These are phyloP conservation scores for Abelmoschus esculentus DNA, from an alignment of 345 rosid species.

Conservation along the genomic window DNA sequence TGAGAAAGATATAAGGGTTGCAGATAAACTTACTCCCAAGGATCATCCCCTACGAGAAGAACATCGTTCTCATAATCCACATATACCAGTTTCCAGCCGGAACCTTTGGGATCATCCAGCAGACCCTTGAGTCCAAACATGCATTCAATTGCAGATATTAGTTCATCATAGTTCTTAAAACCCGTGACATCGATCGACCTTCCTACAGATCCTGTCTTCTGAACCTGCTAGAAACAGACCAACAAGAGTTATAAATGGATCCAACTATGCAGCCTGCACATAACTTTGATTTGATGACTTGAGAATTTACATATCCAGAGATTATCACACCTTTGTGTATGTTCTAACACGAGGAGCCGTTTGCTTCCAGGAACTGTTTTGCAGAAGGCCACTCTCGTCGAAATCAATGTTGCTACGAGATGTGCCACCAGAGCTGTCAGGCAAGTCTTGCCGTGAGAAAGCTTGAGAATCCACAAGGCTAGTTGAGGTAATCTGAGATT, in stretches of 20 bases:
- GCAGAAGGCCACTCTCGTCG: constrained; percentile 67
- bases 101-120: constrained; percentile 68
- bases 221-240: constrained; percentile 55
- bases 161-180: constrained; percentile 75
- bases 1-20: not conserved
- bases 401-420: constrained; percentile 88
- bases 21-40: constrained; percentile 75
- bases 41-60: constrained; percentile 95
- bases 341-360: constrained; percentile 73
- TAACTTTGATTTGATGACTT: not conserved
- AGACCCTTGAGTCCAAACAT: constrained; percentile 96
- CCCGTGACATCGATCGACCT: constrained; percentile 89
- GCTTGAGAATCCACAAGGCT: constrained; percentile 86
- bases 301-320: not conserved
- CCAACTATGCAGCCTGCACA: not conserved
- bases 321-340: constrained; percentile 65
- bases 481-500: constrained; percentile 88
- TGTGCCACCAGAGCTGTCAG: constrained; percentile 79
- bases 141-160: constrained; percentile 74
- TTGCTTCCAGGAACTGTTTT: constrained; percentile 71
- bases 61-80: constrained; percentile 97
- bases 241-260: not conserved
- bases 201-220: constrained; percentile 94
- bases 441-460: constrained; percentile 72
- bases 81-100: constrained; percentile 91